Base-by-base conservation (phyloP, 2,329 filamentous ascomycete genomes). In the Cladophialophora carrionii region DNA sequence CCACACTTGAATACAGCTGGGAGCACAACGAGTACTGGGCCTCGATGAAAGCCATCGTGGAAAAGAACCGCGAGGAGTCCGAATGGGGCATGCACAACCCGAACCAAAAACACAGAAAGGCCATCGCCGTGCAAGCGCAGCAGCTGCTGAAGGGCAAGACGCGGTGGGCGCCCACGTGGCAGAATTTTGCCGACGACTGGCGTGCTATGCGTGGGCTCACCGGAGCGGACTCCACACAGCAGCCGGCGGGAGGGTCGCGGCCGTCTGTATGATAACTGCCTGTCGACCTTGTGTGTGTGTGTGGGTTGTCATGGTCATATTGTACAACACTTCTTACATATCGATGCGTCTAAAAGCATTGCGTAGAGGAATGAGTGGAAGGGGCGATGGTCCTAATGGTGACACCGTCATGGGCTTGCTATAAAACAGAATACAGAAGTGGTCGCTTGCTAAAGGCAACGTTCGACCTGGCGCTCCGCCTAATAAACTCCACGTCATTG, bases 71-170 rank as follows among this genome's bases (percentile, higher is more conserved):
- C 60, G 67, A 77, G 53, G 67, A 74, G 57, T 70, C 71, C 43
- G 72, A 75, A 32, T 72, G 79, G 46, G 74, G 73, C 3, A 76
- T 77, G 69, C 74, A 77, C 73, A 77, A 78, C 53, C 73, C 77
- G 69, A 74, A 80, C 61, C 74, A 74, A 49, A 73, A 72, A 31
- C 77, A 82, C 68, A 78, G 84, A 72, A 76, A 76, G 68, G 75
- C 76, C 26, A 81, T 86, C 72, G 82, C 81, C 66, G 77, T 83
- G 74, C 84, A 90, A 78, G 90, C 90, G 20, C 81, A 85, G 78
- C 80, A 82, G 72, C 12, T 69, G 72, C 76, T 90, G 68, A 78
- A 81, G 57, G 86, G 87, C 22, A 82, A 85, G 75, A 80, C 83
- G 72, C 80, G 80, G 68, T 92, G 90, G 90, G 80, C 76, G 65